Evolutionary conservation across 208 protist species (phyloP).

Genomic region (Acanthamoeba healyi): DNA sequence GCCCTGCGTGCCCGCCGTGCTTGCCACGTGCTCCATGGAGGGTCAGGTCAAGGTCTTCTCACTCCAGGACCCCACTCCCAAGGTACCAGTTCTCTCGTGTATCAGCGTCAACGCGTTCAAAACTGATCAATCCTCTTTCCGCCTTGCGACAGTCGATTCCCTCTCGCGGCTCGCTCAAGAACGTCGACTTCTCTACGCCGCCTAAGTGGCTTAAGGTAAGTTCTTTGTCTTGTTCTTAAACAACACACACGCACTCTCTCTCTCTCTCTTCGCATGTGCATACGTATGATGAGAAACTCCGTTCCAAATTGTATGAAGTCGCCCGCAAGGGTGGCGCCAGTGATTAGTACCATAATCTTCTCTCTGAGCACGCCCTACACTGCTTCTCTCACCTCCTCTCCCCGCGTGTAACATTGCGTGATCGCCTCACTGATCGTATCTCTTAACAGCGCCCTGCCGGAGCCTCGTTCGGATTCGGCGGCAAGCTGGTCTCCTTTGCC

Average conservation of each 20-base stretch:
- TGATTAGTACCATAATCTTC: not conserved
- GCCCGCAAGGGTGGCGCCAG: not conserved
- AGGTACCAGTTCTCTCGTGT: not conserved
- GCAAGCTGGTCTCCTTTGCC: slow-evolving; percentile 87
- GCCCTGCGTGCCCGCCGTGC: slow-evolving; percentile 91
- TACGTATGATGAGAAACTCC: slow-evolving; percentile 16
- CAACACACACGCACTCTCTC: too few relatives aligned
- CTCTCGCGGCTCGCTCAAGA: slow-evolving; percentile 31
- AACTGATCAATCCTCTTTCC: not conserved
- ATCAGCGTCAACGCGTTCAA: not conserved
- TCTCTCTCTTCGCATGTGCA: not conserved
- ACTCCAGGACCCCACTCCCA: slow-evolving; percentile 59
- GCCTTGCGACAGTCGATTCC: slow-evolving; percentile 2
- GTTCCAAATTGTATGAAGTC: slow-evolving; percentile 58
- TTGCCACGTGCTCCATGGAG: slow-evolving; percentile 94
- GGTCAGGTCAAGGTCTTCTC: slow-evolving; percentile 75
- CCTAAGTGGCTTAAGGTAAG: slow-evolving; percentile 55
- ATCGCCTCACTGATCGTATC: slow-evolving; percentile 74
- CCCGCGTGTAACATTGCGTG: too few relatives aligned
- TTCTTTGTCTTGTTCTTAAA: not conserved
- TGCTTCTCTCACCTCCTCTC: not conserved
- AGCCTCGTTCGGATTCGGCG: slow-evolving; percentile 93
- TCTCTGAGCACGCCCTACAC: not conserved
- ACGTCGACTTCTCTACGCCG: slow-evolving; percentile 50
- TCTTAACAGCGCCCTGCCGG: slow-evolving; percentile 89